Percentiles rank a stretch among this genome's conserved stretches.
phyloP scores from a whole-genome alignment of 305 asterid genomes.

The Solanum hybrid region DNA sequence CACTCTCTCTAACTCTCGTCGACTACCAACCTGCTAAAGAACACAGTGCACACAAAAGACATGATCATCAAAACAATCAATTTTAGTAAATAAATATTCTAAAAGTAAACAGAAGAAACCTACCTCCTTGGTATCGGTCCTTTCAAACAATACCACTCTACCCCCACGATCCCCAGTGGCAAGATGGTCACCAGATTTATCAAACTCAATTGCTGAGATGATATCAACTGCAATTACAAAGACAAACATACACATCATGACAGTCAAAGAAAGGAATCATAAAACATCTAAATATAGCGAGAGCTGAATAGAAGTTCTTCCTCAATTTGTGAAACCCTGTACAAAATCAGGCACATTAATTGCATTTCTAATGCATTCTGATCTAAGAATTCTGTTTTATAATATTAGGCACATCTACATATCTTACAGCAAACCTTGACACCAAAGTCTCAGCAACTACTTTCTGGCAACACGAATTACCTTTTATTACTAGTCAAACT shows the following conservation, averaged over 20 bases:
- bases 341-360: neutral
- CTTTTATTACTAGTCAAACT: neutral
- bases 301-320: neutral
- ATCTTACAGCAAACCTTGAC: neutral
- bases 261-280: neutral
- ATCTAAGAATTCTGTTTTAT: neutral
- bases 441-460: neutral
- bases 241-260: constrained; percentile 3
- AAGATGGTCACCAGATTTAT: constrained; percentile 90
- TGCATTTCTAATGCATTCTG: neutral
- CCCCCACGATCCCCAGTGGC: constrained; percentile 99
- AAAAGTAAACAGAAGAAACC: neutral
- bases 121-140: constrained; percentile 85
- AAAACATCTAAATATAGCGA: neutral
- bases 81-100: neutral
- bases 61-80: neutral
- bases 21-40: constrained; percentile 62
- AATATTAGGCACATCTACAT: neutral
- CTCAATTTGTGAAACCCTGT: neutral
- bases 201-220: constrained; percentile 94
- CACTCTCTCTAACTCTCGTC: constrained; percentile 73
- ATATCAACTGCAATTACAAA: constrained; percentile 68
- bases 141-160: constrained; percentile 93
- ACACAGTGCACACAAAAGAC: neutral
- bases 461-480: neutral